phyloP scores from a whole-genome alignment of 78 protist species.

The Chrysochromulina tobinii region DNA sequence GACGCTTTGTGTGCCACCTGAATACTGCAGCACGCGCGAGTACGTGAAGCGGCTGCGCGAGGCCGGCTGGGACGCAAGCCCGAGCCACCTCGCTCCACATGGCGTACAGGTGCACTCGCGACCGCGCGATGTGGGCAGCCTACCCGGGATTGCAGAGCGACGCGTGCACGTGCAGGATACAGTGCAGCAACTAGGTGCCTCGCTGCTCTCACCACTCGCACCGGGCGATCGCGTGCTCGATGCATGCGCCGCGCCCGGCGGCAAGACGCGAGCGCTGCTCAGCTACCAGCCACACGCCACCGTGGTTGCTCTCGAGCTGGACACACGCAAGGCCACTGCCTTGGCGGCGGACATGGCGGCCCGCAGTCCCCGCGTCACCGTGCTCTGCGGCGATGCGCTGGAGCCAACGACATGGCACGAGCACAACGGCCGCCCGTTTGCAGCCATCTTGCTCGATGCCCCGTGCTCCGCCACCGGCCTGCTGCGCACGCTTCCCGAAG shows the following conservation, averaged over 20 bases:
- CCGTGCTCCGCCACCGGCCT: conserved; percentile 67
- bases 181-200: too few species aligned
- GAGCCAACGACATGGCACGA: not conserved
- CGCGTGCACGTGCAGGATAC: too few species aligned
- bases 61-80: too few species aligned
- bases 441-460: conserved; percentile 51
- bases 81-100: too few species aligned
- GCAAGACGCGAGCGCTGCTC: conserved; percentile 29
- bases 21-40: too few species aligned
- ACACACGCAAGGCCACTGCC: not conserved
- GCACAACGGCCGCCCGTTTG: conserved; percentile 4
- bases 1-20: too few species aligned
- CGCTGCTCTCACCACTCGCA: too few species aligned
- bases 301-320: not conserved
- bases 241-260: conserved; percentile 58
- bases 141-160: too few species aligned
- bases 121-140: too few species aligned
- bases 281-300: not conserved
- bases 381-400: not conserved
- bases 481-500: not conserved
- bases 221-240: not conserved
- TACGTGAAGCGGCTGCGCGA: too few species aligned
- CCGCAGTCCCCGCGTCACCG: not conserved
- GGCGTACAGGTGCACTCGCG: too few species aligned
- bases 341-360: not conserved